Conservation (phyloP, 352 stramenopile species). For the Phytopythium cucurbitacearum region DNA sequence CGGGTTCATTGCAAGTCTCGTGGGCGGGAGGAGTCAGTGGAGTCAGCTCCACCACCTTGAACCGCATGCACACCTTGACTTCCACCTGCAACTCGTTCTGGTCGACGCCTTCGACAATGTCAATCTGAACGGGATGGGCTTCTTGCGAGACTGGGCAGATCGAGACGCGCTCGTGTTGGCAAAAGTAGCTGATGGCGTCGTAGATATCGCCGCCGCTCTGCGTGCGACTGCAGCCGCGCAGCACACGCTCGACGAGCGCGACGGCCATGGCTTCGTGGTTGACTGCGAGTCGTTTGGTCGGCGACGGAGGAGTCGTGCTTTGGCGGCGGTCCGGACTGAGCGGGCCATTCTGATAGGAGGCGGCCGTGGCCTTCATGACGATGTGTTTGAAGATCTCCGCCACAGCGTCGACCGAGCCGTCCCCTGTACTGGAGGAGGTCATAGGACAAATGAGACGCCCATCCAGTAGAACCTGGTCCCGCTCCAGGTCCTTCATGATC, state of each 20-base stretch:
- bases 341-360: conserved; percentile 23
- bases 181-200: conserved; percentile 74
- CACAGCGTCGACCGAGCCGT: conserved; percentile 28
- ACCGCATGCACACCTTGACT: conserved; percentile 66
- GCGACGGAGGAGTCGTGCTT: conserved; percentile 14
- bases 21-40: conserved; percentile 6
- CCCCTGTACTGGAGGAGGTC: conserved; percentile 3
- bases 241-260: conserved; percentile 64
- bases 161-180: conserved; percentile 46
- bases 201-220: conserved; percentile 81
- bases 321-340: neutral
- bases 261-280: conserved; percentile 49
- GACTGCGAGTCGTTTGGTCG: conserved; percentile 28
- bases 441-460: conserved; percentile 32
- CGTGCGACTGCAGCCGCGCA: conserved; percentile 63
- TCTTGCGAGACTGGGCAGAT: conserved; percentile 71
- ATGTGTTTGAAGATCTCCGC: conserved; percentile 61
- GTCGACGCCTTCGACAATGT: conserved; percentile 17
- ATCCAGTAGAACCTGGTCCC: conserved; percentile 61
- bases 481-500: conserved; percentile 74
- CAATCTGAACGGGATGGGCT: conserved; percentile 51
- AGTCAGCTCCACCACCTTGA: conserved; percentile 61
- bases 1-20: too few species aligned
- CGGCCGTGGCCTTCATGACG: conserved; percentile 34
- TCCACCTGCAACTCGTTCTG: conserved; percentile 40